Evolutionary conservation across 2,329 filamentous ascomycete species (phyloP).

Genomic region (Pseudogymnoascus sp.): DNA sequence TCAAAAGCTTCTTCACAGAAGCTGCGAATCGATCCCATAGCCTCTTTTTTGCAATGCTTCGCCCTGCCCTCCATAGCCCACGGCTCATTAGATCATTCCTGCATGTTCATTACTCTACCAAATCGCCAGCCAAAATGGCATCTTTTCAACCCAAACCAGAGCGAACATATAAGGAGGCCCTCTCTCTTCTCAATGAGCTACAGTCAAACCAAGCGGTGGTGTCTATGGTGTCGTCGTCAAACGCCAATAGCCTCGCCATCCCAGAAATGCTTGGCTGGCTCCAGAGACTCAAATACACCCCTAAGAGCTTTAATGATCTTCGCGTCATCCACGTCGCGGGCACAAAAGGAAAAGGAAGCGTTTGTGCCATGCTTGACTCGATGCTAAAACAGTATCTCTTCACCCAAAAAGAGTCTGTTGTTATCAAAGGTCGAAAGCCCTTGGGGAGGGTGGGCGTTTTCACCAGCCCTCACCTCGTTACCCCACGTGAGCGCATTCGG

Average conservation of each 20-base stretch:
- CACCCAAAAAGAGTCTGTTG: not conserved
- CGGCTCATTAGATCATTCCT: not conserved
- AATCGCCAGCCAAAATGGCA: not conserved
- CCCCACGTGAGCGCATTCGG: constrained; percentile 60
- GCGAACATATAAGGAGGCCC: not conserved
- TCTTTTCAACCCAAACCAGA: not conserved
- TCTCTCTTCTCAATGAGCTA: not conserved
- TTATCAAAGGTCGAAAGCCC: not conserved
- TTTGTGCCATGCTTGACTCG: constrained; percentile 59
- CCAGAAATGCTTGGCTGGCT: constrained; percentile 29
- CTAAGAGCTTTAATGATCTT: constrained; percentile 47
- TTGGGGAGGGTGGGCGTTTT: constrained; percentile 50
- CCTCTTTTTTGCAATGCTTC: not conserved
- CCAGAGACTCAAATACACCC: constrained; percentile 20
- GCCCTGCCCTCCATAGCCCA: not conserved
- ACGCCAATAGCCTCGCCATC: constrained; percentile 23
- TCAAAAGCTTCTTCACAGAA: not conserved
- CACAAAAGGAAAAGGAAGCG: constrained; percentile 71
- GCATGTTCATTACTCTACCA: not conserved
- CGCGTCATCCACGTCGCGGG: constrained; percentile 65
- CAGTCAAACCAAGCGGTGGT: not conserved
- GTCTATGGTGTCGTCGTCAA: not conserved
- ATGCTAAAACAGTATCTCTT: constrained; percentile 47
- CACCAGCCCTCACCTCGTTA: constrained; percentile 61
- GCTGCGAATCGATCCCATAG: not conserved